phyloP scores from a whole-genome alignment of 192 early-diverging fungal species.

The Rhizophagus prolifer region DNA sequence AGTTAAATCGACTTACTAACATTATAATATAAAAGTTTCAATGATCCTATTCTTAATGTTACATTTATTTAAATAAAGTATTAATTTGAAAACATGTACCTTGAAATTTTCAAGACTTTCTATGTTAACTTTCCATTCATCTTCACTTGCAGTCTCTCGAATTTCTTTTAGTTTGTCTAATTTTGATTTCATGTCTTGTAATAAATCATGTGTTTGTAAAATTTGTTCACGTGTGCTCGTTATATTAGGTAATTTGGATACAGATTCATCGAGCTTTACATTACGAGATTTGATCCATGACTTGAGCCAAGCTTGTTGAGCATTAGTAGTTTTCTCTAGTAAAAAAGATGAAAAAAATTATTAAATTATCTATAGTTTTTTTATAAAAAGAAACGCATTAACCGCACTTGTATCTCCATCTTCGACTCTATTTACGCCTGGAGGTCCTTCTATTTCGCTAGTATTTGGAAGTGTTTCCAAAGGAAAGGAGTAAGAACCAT shows the following conservation, averaged over 20 bases:
- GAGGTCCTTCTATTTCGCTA: too few relatives aligned
- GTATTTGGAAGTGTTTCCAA: too few relatives aligned
- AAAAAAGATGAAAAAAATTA: neutral
- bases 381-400: too few relatives aligned
- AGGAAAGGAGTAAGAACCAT: too few relatives aligned
- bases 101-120: slow-evolving; percentile 5
- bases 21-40: too few relatives aligned
- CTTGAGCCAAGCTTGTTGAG: slow-evolving; percentile 21
- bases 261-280: neutral
- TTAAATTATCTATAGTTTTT: neutral
- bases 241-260: neutral
- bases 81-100: neutral
- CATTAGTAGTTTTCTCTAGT: neutral
- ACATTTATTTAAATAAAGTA: too few relatives aligned
- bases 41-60: too few relatives aligned
- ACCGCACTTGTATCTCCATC: too few relatives aligned
- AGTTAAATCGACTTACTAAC: too few relatives aligned
- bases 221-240: neutral
- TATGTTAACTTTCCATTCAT: slow-evolving; percentile 3
- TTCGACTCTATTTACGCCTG: too few relatives aligned
- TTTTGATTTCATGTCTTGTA: neutral
- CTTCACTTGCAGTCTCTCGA: neutral
- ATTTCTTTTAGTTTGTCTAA: neutral
- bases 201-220: neutral
- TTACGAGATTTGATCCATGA: slow-evolving; percentile 14